phyloP scores from a whole-genome alignment of 1,284 basidiomycete species.

The Papiliotrema nemorosa region DNA sequence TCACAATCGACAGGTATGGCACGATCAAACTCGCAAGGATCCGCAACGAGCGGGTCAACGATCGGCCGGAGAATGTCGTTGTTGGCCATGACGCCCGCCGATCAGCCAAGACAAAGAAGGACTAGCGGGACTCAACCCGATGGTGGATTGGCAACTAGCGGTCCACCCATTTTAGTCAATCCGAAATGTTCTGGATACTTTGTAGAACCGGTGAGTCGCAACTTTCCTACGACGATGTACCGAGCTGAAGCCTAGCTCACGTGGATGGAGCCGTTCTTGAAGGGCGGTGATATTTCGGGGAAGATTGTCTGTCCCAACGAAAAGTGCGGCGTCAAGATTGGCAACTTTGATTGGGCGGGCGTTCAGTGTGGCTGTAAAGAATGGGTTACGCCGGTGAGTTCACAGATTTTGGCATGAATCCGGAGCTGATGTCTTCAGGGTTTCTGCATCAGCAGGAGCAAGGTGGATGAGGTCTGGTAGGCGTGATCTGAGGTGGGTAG shows the following conservation, averaged over 20 bases:
- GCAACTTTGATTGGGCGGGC: constrained; percentile 96
- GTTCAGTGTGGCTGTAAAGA: constrained; percentile 84
- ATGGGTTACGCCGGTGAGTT: constrained; percentile 80
- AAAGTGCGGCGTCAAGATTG: constrained; percentile 84
- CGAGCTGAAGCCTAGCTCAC: constrained; percentile 60
- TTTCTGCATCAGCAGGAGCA: constrained; percentile 82
- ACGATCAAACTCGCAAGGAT: not conserved
- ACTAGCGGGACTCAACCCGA: constrained; percentile 1
- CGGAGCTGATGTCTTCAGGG: constrained; percentile 54
- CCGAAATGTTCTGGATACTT: constrained; percentile 91
- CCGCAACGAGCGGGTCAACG: not conserved
- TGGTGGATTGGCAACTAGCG: constrained; percentile 15
- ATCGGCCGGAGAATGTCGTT: constrained; percentile 24
- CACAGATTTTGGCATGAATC: not conserved
- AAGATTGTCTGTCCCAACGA: constrained; percentile 88
- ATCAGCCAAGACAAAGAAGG: constrained; percentile 6
- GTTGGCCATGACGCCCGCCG: constrained; percentile 36
- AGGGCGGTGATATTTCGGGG: constrained; percentile 70
- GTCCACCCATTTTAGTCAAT: constrained; percentile 69
- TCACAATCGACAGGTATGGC: not conserved
- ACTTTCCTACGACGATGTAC: not conserved
- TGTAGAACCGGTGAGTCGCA: constrained; percentile 74
- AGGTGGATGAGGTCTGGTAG: constrained; percentile 75
- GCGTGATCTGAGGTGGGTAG: no score
- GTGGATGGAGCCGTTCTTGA: constrained; percentile 87